Base-by-base conservation (phyloP, 345 rosid genomes). In the Eucalyptus viminalis region DNA sequence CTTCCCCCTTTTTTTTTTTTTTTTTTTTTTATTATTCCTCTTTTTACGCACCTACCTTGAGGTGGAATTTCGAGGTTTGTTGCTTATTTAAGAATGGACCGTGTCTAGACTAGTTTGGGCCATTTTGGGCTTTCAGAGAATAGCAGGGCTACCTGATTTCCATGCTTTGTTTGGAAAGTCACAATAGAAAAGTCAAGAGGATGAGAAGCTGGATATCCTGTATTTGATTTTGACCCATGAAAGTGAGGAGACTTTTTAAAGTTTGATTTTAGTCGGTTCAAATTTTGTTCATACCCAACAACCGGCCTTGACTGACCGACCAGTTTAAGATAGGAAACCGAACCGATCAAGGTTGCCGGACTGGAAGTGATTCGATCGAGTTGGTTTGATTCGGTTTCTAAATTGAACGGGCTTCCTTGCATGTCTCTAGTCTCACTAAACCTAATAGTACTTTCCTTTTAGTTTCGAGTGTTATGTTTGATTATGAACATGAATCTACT, bases 361-460 rank as follows among this genome's bases (percentile, higher is more conserved):
- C 5, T 6, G 47, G 15, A 76, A 76, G 7, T 37, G 27, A 76
- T 6, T 3, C 27, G 15, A 0, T 76, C 9, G 0, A 17, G 27
- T 14, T 13, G 15, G 47, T 5, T 21, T 0, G 2, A 9, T 76
- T 76, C 9, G 1, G 9, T 76, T 76, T 43, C 3, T 1, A 7
- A 44, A 76, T 76, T 76, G 29, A 76, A 40, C 9, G 1, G 47
- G 9, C 27, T 21, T 6, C 5, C 9, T 76, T 40, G 27, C 5
- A 37, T 8, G 3, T 37, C 83, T 11, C 8, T 37, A 21, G 14
- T 72, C 83, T 72, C 9, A 21, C 15, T 11, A 11, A 37, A 14
- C 29, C 14, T 40, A 7, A 21, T 8, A 21, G 27, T 11, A 40
- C 14, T 40, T 6, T 76, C 27, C 8, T 21, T 37, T 37, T 37